Base-by-base conservation (phyloP, 2,329 filamentous ascomycete species). In the Hypoxylon sp. region DNA sequence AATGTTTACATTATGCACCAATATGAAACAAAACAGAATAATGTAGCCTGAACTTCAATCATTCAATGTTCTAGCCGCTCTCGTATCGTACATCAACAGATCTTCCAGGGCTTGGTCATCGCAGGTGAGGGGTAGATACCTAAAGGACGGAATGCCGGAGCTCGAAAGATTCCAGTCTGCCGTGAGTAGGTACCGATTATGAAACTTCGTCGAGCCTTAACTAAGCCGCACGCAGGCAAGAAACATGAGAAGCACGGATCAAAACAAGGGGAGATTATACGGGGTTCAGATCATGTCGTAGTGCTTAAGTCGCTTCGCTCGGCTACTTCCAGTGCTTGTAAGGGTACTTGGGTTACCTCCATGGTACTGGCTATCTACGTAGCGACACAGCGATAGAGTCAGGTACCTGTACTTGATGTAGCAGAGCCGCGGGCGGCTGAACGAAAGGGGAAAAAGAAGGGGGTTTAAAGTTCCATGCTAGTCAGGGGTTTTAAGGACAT, bases 361-460 rank as follows among this genome's bases (percentile, higher is more conserved):
- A 20, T 17, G n/a, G 19, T 16, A 42, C 6, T 6, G 11, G n/a
- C n/a, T n/a, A n/a, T n/a, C n/a, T n/a, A n/a, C n/a, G 12, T 42
- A 7, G 19, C 13, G 17, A n/a, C n/a, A 23, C 17, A 31, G 38
- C 27, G 5, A 25, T n/a, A 11, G 12, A 25, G 13, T 32, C 6
- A 40, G 23, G 43, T 48, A 52, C 38, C 13, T 32, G 29, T 53
- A 57, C 40, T 15, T 35, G 19, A 34, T 23, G 44, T 51, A 42
- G 34, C 44, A 60, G 57, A 58, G 51, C 47, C 47, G 47, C 55
- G 48, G 48, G 54, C 45, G 49, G 51, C 50, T 52, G 44, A 55
- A 54, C 45, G 34, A 57, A 60, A 54, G 41, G 51, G 59, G 50
- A 52, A 57, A 64, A 57, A 59, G 60, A 62, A 64, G 64, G 55